These are phyloP conservation scores for Fistulina hepatica DNA, from an alignment of 1,284 basidiomycete species.

Conservation along the genomic window DNA sequence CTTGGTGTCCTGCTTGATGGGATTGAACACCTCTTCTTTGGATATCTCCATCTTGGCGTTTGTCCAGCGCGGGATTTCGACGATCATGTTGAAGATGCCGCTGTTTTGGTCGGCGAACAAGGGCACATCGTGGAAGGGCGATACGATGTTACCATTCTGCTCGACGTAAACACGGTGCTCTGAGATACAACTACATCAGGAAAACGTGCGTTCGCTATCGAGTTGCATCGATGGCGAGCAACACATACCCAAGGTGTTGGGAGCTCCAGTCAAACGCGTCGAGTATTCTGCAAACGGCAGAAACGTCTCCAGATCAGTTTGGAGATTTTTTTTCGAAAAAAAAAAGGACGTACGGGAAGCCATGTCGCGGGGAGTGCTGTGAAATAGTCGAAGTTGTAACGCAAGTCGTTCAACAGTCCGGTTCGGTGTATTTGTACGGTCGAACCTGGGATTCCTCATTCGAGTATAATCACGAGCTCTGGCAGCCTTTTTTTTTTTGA, in stretches of 20 bases:
- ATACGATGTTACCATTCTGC: slow-evolving; percentile 76
- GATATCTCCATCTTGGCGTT: slow-evolving; percentile 99
- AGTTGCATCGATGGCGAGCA: slow-evolving; percentile 10
- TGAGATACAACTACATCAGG: slow-evolving; percentile 26
- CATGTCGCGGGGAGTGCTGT: no score
- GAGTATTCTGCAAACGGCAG: slow-evolving; percentile 66
- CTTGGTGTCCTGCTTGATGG: slow-evolving; percentile 98
- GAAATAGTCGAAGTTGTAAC: no score
- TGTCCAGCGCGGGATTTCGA: slow-evolving; percentile 99
- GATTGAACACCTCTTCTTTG: slow-evolving; percentile 96
- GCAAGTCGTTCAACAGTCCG: no score
- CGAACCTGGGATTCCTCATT: no score
- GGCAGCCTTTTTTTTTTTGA: no score
- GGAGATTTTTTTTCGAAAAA: no score
- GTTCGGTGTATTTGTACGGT: no score
- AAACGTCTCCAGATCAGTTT: no score
- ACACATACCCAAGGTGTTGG: slow-evolving; percentile 81
- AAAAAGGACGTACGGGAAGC: no score
- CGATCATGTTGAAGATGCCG: slow-evolving; percentile 96
- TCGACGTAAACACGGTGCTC: slow-evolving; percentile 95
- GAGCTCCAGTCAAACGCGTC: slow-evolving; percentile 73
- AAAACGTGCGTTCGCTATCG: no score
- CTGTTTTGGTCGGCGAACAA: slow-evolving; percentile 91
- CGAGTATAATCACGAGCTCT: no score
- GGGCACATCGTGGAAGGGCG: slow-evolving; percentile 93